Base-by-base conservation (phyloP, 1,139 yeast genomes). In the Hanseniaspora uvarum region DNA sequence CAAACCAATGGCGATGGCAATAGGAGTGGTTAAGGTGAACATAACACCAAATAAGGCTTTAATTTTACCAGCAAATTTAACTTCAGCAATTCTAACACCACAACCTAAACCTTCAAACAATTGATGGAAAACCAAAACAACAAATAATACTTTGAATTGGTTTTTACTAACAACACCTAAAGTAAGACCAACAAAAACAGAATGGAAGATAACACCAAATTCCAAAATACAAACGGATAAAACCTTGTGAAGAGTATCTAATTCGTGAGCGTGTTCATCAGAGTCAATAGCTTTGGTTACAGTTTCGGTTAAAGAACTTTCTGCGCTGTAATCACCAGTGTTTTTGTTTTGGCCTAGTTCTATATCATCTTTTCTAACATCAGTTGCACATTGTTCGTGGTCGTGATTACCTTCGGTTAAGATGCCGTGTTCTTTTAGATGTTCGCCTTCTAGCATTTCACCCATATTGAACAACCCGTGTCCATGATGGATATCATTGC, bases 31-130 rank as follows among this genome's bases (percentile, higher is more conserved):
- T n/a, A 87, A 57, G 28, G 81, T 73, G 65, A 63, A 67, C 44
- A 43, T 43, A 14, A 50, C 19, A 18, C 53, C 53, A 23, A 50
- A 50, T 19, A 50, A n/a, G 14, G 21, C 8, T 21, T 53, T 46
- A 41, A 61, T 57, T 63, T 73, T 74, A 46, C 68, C 67, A 8
- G 66, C 58, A 28, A 68, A 65, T 88, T 92, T 86, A 5, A 86
- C 79, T 24, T 78, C 75, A 1, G 95, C 87, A 56, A 88, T 75
- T 66, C 96, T 78, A 7, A 95, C 78, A 53, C 96, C 96, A 62
- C 88, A 74, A 61, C 96, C 96, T 55, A 88, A 74, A 55, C 96
- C 96, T 72, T 88, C 96, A 67, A 88, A 88, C 71, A 84, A 76
- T 70, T 88, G 96, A 70, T 88, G 96, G 77, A 88, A 88, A 2